Evolutionary conservation across 2,329 filamentous ascomycete species (phyloP).

Genomic region (Cryphonectria parasitica): DNA sequence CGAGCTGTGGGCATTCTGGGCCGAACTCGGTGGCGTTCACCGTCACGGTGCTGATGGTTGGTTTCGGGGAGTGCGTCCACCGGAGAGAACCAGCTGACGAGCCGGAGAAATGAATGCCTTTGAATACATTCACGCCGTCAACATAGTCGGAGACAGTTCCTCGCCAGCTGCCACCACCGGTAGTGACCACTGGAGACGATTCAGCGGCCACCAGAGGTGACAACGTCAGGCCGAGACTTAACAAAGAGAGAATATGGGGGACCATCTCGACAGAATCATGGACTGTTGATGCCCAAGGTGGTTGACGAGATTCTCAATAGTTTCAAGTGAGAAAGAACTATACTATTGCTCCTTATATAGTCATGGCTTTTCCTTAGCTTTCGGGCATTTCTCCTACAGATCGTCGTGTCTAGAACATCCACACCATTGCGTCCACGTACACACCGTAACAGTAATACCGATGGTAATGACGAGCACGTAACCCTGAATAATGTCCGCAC

Average conservation of each 20-base stretch:
- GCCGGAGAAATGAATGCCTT: constrained; percentile 35
- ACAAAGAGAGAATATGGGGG: not conserved
- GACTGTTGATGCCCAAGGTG: not conserved
- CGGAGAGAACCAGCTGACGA: constrained; percentile 30
- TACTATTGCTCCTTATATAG: not conserved
- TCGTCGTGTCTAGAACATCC: not conserved
- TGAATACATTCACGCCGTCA: constrained; percentile 33
- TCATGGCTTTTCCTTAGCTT: not conserved
- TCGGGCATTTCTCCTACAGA: not conserved
- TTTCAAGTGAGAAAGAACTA: not conserved
- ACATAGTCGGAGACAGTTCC: constrained; percentile 33
- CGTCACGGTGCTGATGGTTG: constrained; percentile 26
- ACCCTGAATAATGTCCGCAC: constrained; percentile 3
- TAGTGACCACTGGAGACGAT: constrained; percentile 14
- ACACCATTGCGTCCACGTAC: not conserved
- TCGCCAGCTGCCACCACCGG: constrained; percentile 25
- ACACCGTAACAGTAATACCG: not conserved
- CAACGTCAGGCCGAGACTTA: constrained; percentile 2
- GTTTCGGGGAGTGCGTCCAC: constrained; percentile 30
- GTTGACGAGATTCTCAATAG: not conserved
- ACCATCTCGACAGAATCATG: not conserved
- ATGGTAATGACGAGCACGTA: not conserved
- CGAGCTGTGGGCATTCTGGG: constrained; percentile 11
- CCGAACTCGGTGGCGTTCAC: constrained; percentile 11
- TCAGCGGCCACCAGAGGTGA: constrained; percentile 6